Evolutionary conservation across 2,329 filamentous ascomycete species (phyloP).

Genomic region (Exserohilum turcica): DNA sequence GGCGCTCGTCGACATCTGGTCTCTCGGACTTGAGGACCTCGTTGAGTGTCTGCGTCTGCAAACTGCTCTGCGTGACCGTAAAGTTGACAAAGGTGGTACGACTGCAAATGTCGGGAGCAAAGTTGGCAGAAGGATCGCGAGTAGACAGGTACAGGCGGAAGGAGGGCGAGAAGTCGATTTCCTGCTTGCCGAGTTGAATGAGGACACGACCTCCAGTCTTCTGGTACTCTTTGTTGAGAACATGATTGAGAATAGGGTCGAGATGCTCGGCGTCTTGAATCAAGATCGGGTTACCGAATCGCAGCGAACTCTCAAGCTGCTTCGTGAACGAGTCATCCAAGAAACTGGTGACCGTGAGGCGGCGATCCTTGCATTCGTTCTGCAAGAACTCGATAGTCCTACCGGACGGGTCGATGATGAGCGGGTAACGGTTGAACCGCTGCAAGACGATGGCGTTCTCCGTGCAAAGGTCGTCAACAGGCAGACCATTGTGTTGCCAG

Average conservation of each 20-base stretch:
- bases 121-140: constrained; percentile 91
- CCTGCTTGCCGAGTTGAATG: constrained; percentile 97
- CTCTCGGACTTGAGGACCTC: constrained; percentile 97
- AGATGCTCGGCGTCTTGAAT: constrained; percentile 98
- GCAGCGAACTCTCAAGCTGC: constrained; percentile 92
- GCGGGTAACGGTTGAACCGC: constrained; percentile 95
- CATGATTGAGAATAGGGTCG: constrained; percentile 96
- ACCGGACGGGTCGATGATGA: constrained; percentile 97
- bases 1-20: constrained; percentile 93
- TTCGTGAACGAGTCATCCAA: constrained; percentile 97
- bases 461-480: constrained; percentile 96
- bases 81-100: constrained; percentile 99
- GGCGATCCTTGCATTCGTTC: constrained; percentile 90
- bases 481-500: constrained; percentile 93
- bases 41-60: constrained; percentile 96
- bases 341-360: constrained; percentile 96
- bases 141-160: constrained; percentile 97
- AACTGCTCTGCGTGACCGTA: constrained; percentile 96
- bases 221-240: constrained; percentile 99
- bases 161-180: constrained; percentile 97
- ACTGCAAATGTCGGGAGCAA: constrained; percentile 96
- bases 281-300: constrained; percentile 97
- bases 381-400: constrained; percentile 93
- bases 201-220: constrained; percentile 97
- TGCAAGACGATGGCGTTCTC: constrained; percentile 98